A percentile compares a stretch with the other conserved stretches of the same genome.
These are phyloP conservation scores for Termitomyces sp. DNA, from an alignment of 768 basidiomycete species.

Conservation along the genomic window DNA sequence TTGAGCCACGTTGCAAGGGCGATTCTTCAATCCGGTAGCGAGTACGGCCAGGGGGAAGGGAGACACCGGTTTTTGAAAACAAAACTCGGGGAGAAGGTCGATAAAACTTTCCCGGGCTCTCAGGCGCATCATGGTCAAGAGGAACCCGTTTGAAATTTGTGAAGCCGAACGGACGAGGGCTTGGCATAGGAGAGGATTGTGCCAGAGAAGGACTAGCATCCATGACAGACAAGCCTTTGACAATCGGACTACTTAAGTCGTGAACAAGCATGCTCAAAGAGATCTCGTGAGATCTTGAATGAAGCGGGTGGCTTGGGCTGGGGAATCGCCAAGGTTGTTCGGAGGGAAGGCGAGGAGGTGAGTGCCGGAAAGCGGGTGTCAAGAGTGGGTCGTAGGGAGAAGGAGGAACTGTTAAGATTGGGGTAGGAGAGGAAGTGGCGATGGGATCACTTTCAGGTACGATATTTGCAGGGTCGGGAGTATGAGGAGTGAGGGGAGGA, in stretches of 20 bases:
- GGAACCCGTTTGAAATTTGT: constrained; percentile 15
- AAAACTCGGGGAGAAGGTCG: constrained; percentile 34
- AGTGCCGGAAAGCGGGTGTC: constrained; percentile 76
- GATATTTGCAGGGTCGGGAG: constrained; percentile 23
- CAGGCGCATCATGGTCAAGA: constrained; percentile 24
- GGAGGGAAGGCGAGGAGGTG: constrained; percentile 65
- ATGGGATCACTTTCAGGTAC: constrained; percentile 15
- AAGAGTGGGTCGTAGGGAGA: constrained; percentile 74
- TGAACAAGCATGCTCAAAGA: constrained; percentile 60
- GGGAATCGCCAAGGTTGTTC: constrained; percentile 82
- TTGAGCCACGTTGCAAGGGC: constrained; percentile 34
- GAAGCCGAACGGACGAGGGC: constrained; percentile 14
- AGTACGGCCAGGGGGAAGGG: constrained; percentile 24
- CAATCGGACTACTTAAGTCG: constrained; percentile 43
- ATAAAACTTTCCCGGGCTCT: constrained; percentile 25
- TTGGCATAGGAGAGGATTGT: constrained; percentile 31
- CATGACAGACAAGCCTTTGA: constrained; percentile 23
- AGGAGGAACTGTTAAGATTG: constrained; percentile 39
- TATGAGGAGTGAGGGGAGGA: constrained; percentile 33
- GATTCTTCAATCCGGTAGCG: constrained; percentile 38
- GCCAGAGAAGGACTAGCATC: constrained; percentile 26
- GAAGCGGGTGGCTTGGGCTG: constrained; percentile 73
- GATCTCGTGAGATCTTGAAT: constrained; percentile 57
- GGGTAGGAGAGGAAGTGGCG: constrained; percentile 25
- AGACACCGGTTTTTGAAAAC: constrained; percentile 28